phyloP scores from a whole-genome alignment of 768 basidiomycete genomes.

The Mycena amicta region DNA sequence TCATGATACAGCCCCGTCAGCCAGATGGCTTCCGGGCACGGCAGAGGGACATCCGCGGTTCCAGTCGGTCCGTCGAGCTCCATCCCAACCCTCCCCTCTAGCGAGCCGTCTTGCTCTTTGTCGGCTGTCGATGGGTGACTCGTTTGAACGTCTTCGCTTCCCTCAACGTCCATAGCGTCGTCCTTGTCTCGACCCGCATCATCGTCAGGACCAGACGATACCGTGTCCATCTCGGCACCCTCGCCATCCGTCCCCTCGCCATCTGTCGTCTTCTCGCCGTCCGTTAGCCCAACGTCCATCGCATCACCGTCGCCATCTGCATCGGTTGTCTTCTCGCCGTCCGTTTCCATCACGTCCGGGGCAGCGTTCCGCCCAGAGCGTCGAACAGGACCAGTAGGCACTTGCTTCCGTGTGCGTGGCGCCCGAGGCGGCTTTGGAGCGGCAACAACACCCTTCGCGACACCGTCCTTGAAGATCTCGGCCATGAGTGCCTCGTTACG shows the following conservation, averaged over 20 bases:
- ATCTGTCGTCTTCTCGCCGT: no score
- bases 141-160: no score
- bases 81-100: no score
- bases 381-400: no score
- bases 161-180: neutral
- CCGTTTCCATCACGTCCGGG: no score
- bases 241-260: neutral
- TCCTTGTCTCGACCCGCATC: neutral
- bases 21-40: neutral
- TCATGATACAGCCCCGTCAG: neutral
- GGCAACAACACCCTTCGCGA: neutral
- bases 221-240: neutral
- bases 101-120: no score
- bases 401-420: no score
- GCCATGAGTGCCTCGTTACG: neutral
- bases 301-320: no score
- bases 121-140: no score
- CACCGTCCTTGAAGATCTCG: neutral
- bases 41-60: neutral
- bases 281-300: no score
- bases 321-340: no score
- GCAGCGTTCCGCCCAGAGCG: no score
- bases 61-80: neutral
- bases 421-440: neutral
- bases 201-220: neutral